Conservation (phyloP, 2,329 filamentous ascomycete genomes). For the Pseudocercospora pini-densiflorae region DNA sequence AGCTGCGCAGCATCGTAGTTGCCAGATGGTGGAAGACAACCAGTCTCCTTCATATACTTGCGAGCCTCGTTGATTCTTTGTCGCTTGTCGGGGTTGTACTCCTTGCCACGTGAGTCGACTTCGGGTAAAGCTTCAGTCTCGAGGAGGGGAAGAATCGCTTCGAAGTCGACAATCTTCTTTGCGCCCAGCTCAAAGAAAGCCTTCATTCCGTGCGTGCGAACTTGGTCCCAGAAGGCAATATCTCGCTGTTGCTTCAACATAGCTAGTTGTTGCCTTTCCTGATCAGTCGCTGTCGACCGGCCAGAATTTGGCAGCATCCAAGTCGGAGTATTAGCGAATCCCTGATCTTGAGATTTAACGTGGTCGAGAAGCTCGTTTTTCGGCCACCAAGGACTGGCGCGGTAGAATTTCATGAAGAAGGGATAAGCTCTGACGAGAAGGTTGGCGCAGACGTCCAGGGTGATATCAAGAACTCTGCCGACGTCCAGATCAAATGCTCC, state of each 20-base stretch:
- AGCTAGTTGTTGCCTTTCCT: slow-evolving; percentile 66
- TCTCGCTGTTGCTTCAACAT: slow-evolving; percentile 69
- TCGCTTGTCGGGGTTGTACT: slow-evolving; percentile 43
- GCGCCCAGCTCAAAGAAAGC: slow-evolving; percentile 91
- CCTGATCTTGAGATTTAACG: slow-evolving; percentile 53
- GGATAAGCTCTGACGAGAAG: slow-evolving; percentile 89
- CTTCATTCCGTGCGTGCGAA: slow-evolving; percentile 74
- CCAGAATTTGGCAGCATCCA: slow-evolving; percentile 80
- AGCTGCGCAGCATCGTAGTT: slow-evolving; percentile 93
- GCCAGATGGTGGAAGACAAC: slow-evolving; percentile 79
- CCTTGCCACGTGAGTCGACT: slow-evolving; percentile 43
- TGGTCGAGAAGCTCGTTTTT: slow-evolving; percentile 61
- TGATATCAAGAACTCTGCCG: slow-evolving; percentile 90
- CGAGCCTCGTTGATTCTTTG: slow-evolving; percentile 62
- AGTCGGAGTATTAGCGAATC: slow-evolving; percentile 71
- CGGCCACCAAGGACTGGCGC: slow-evolving; percentile 97
- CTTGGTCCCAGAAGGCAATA: slow-evolving; percentile 76
- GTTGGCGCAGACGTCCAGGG: slow-evolving; percentile 91
- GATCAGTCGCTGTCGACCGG: slow-evolving; percentile 67
- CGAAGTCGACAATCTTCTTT: slow-evolving; percentile 65
- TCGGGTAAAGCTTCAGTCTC: slow-evolving; percentile 37
- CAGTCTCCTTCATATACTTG: slow-evolving; percentile 80
- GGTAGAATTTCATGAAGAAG: slow-evolving; percentile 92
- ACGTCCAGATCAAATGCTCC: slow-evolving; percentile 97
- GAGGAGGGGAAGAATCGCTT: slow-evolving; percentile 44